phyloP scores from a whole-genome alignment of 257 asterid species.

The Solanum medicagineum region DNA sequence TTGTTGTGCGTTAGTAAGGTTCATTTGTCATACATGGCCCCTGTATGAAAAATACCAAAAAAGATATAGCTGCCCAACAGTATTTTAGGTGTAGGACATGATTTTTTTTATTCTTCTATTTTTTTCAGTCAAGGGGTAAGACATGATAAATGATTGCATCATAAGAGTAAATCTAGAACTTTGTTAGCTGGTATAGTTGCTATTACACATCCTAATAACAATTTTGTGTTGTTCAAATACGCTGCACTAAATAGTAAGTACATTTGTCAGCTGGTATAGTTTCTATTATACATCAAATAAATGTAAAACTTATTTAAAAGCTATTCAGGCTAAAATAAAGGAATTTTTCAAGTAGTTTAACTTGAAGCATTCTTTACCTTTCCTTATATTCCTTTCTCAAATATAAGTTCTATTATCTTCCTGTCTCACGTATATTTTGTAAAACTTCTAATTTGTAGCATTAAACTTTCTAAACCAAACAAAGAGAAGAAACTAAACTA shows the following conservation, averaged over 20 bases:
- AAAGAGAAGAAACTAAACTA: neutral
- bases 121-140: neutral
- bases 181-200: neutral
- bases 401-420: neutral
- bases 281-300: too few relatives aligned
- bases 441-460: neutral
- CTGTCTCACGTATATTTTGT: neutral
- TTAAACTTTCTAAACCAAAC: neutral
- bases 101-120: neutral
- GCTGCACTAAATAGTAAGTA: neutral
- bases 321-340: neutral
- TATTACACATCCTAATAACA: neutral
- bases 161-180: neutral
- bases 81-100: neutral
- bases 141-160: neutral
- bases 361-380: neutral
- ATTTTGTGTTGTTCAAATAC: neutral
- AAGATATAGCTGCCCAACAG: neutral
- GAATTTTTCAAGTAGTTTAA: neutral
- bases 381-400: neutral
- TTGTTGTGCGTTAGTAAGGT: neutral
- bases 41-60: neutral
- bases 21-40: neutral
- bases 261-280: too few relatives aligned
- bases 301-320: neutral